Percentiles rank a stretch among this genome's conserved stretches.
These are phyloP conservation scores for Pseudogymnoascus sp. DNA, from an alignment of 2,329 filamentous ascomycete genomes.

Conservation along the genomic window DNA sequence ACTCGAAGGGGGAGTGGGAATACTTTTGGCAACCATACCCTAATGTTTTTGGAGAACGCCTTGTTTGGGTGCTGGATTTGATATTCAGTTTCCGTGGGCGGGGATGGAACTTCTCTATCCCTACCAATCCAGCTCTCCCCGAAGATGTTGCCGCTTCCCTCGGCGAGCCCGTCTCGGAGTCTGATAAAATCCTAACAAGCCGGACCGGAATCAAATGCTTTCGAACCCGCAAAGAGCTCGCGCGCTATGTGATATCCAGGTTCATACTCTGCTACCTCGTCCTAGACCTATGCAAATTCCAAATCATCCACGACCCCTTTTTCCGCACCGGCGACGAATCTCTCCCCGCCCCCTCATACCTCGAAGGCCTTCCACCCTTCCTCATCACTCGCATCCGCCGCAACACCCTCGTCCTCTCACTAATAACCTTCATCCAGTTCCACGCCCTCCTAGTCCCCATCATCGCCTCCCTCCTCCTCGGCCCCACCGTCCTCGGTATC, in stretches of 20 bases:
- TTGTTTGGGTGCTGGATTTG: constrained; percentile 52
- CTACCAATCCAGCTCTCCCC: constrained; percentile 40
- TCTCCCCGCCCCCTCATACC: constrained; percentile 38
- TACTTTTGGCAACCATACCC: constrained; percentile 58
- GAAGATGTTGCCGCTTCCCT: constrained; percentile 36
- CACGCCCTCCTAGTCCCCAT: constrained; percentile 54
- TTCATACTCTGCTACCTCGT: constrained; percentile 55
- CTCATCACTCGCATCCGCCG: constrained; percentile 50
- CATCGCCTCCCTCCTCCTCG: constrained; percentile 49
- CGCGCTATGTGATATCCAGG: constrained; percentile 37
- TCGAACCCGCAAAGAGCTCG: constrained; percentile 37
- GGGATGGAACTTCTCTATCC: constrained; percentile 52
- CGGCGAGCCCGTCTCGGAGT: constrained; percentile 31
- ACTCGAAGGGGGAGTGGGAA: constrained; percentile 31
- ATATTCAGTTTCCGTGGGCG: constrained; percentile 46
- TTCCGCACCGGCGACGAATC: constrained; percentile 51
- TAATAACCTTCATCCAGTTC: constrained; percentile 36
- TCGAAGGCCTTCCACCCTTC: constrained; percentile 36
- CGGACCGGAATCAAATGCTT: constrained; percentile 40
- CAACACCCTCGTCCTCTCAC: constrained; percentile 44
- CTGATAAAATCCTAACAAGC: constrained; percentile 27
- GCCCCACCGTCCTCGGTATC: constrained; percentile 49
- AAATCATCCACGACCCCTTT: constrained; percentile 72
- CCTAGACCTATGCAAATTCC: constrained; percentile 62
- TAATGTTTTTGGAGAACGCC: constrained; percentile 40